Evolutionary conservation across 1,284 basidiomycete species (phyloP), one percentile per base, ranked within the genome.

Genomic region (Phylloporus sp.): DNA sequence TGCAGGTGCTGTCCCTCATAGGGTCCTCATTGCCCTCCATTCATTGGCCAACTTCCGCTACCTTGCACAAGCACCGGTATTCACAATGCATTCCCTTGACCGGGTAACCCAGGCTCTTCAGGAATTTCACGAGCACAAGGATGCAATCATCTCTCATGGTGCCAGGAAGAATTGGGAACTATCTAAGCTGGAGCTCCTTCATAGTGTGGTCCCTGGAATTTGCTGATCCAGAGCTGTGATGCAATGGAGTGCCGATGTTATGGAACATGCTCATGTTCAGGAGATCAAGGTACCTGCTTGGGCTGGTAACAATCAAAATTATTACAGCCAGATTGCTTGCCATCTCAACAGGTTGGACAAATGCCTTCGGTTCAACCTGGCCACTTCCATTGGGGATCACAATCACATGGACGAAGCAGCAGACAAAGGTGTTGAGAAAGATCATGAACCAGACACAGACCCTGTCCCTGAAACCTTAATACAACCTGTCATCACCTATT

Each of bases 51-150:
- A 57, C 23, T 57, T 57, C 29, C 11, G 56, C 4, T 69, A 71
- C 29, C 62, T 71, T 1, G 57, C 65, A 7, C 67, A 71, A 58
- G 66, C 59, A 6, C 70, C 41, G 1, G n/a, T 25, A 5, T 67
- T 70, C 49, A 66, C 37, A 4, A 29, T 45, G 11, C 4, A 64
- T 3, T 63, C 57, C 8, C 45, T 70, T n/a, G 11, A 45, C 15
- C 15, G 10, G 10, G 27, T 71, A 5, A 23, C 58, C 1, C 41
- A 14, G 17, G 61, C 66, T 5, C 64, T 70, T 1, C 23, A 69
- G 29, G 67, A 63, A 6, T 70, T 70, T 35, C 61, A 70, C 19
- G 20, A 69, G 15, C 15, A 70, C 29, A 70, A 70, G 27, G 61
- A 60, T 6, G 27, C 55, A 4, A 68, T 68, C 20, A 10, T 63